A percentile compares a stretch with the other conserved stretches of the same genome.
These are phyloP conservation scores for Arthromyces matolae DNA, from an alignment of 768 basidiomycete genomes.

Conservation along the genomic window DNA sequence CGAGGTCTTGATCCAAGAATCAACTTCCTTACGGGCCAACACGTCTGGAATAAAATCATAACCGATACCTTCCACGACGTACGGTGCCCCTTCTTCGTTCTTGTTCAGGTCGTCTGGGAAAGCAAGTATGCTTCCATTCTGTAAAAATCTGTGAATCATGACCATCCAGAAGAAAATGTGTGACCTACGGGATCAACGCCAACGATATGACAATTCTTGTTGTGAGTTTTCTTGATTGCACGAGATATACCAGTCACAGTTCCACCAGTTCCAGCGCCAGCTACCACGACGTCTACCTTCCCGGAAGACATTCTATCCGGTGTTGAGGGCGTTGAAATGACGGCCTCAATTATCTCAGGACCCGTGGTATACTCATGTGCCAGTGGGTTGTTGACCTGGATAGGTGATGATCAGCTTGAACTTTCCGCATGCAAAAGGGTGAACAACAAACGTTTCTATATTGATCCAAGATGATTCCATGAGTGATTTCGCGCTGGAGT, in stretches of 20 bases:
- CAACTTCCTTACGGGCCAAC: slow-evolving; percentile 66
- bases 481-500: slow-evolving; percentile 72
- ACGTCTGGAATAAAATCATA: slow-evolving; percentile 92
- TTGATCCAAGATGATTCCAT: slow-evolving; percentile 91
- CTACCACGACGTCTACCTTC: slow-evolving; percentile 79
- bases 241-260: slow-evolving; percentile 87
- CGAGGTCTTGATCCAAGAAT: slow-evolving; percentile 81
- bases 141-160: slow-evolving; percentile 9
- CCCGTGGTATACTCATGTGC: slow-evolving; percentile 92
- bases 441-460: slow-evolving; percentile 62
- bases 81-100: slow-evolving; percentile 46
- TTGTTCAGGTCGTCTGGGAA: slow-evolving; percentile 61
- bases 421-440: not conserved
- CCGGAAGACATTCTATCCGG: slow-evolving; percentile 54
- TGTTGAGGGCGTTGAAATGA: slow-evolving; percentile 63
- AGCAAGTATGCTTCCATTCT: slow-evolving; percentile 90
- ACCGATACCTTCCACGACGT: slow-evolving; percentile 94
- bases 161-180: too few species aligned
- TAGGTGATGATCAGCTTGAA: slow-evolving; percentile 14
- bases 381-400: slow-evolving; percentile 75
- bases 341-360: slow-evolving; percentile 84
- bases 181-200: slow-evolving; percentile 82
- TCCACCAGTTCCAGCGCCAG: slow-evolving; percentile 92
- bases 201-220: slow-evolving; percentile 69
- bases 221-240: slow-evolving; percentile 76